phyloP scores from a whole-genome alignment of 2,329 filamentous ascomycete species.

The Botryosphaeria dothidea region DNA sequence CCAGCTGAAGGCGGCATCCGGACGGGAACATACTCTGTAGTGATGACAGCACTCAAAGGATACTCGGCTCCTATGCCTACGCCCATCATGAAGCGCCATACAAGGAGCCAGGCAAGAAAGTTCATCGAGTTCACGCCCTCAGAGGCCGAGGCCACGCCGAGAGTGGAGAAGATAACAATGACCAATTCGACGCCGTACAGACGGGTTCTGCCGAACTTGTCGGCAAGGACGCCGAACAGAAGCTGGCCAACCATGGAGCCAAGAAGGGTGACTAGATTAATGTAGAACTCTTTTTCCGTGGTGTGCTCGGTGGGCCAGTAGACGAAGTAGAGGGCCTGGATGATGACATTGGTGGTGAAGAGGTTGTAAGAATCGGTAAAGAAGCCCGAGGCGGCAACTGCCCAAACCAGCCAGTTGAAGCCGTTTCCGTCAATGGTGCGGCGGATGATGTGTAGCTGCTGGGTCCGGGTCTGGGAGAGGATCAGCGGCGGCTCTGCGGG shows the following conservation, averaged over 20 bases:
- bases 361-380: constrained; percentile 43
- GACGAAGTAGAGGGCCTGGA: constrained; percentile 42
- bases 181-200: constrained; percentile 44
- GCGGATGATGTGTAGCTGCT: constrained; percentile 12
- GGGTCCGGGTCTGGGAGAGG: not conserved
- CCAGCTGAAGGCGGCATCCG: not conserved
- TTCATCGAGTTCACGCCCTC: constrained; percentile 37
- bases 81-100: constrained; percentile 43
- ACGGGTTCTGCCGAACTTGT: constrained; percentile 38
- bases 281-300: constrained; percentile 31
- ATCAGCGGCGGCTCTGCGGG: constrained; percentile 16
- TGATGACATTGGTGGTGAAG: constrained; percentile 42
- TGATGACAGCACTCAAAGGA: constrained; percentile 41
- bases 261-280: constrained; percentile 41
- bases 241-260: constrained; percentile 42
- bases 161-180: constrained; percentile 42
- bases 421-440: constrained; percentile 9
- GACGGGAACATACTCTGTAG: constrained; percentile 31
- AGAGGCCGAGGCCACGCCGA: constrained; percentile 41
- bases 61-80: constrained; percentile 42
- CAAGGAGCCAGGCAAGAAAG: constrained; percentile 41
- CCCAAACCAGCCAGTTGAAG: constrained; percentile 15
- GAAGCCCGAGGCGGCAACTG: constrained; percentile 1
- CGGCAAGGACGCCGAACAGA: constrained; percentile 41
- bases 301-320: constrained; percentile 34